A percentile compares a stretch with the other conserved stretches of the same genome.
These are phyloP conservation scores for Hanseniaspora pseudoguilliermondii DNA, from an alignment of 805 yeast species.

Conservation along the genomic window DNA sequence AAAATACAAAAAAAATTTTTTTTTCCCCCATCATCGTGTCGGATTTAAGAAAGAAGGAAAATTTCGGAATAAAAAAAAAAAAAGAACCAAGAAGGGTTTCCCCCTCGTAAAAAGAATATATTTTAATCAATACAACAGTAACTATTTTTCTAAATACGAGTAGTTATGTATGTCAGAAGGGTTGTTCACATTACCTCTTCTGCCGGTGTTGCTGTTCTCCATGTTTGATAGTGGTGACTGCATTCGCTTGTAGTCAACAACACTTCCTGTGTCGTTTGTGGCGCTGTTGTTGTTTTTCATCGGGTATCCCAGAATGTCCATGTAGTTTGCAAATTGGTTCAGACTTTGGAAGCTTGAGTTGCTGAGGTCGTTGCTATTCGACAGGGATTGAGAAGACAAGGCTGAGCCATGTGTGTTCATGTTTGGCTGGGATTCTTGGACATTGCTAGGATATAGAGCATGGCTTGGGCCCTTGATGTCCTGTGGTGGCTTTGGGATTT, in stretches of 20 bases:
- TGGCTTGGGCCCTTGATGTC: neutral
- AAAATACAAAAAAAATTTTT: neutral
- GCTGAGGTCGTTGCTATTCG: conserved; percentile 5
- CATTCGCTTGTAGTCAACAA: neutral
- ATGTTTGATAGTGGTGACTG: neutral
- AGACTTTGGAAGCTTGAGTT: neutral
- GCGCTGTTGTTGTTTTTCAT: neutral
- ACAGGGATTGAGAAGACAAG: neutral
- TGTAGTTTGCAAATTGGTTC: neutral
- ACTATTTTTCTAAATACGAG: neutral
- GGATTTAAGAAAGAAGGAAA: too few species aligned
- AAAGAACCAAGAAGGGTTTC: too few species aligned
- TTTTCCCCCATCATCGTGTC: too few species aligned
- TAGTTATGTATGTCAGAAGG: too few species aligned
- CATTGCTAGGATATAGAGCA: neutral
- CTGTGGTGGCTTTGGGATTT: neutral
- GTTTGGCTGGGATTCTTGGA: neutral
- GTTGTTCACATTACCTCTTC: neutral
- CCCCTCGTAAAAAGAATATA: too few species aligned
- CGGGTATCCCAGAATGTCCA: neutral
- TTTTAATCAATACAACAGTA: too few species aligned
- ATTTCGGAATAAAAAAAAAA: too few species aligned
- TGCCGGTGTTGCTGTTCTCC: neutral
- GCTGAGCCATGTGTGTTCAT: neutral
- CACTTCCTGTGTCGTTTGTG: neutral